These are phyloP conservation scores for Didymella lethalis DNA, from an alignment of 2,329 filamentous ascomycete species.

Conservation along the genomic window DNA sequence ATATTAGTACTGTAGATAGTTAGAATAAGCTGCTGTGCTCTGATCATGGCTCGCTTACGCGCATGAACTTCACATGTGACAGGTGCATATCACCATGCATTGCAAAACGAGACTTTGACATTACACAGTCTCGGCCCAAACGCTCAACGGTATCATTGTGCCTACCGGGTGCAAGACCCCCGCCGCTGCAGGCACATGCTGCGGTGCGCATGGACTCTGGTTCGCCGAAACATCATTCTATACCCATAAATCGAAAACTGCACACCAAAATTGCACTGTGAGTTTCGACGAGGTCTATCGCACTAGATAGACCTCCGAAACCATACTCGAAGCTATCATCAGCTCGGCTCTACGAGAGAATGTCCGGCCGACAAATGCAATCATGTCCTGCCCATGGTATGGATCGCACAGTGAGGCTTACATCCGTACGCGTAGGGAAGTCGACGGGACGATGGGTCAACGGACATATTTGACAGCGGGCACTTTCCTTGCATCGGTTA, in stretches of 20 bases:
- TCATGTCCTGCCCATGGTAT: background rate
- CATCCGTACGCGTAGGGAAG: background rate
- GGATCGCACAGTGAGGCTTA: background rate
- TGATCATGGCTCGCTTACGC: background rate
- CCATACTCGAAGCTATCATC: background rate
- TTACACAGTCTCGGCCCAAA: too few relatives aligned
- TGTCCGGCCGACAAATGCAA: too few relatives aligned
- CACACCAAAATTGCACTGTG: background rate
- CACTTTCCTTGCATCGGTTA: constrained; percentile 10
- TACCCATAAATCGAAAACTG: background rate
- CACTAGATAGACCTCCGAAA: background rate
- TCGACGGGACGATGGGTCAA: background rate
- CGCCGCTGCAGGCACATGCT: too few relatives aligned
- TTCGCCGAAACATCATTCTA: too few relatives aligned
- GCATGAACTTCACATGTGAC: background rate
- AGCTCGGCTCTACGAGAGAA: background rate
- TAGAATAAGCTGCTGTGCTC: constrained; percentile 2
- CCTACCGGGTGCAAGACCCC: too few relatives aligned
- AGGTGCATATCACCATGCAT: background rate
- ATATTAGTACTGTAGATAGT: constrained; percentile 7
- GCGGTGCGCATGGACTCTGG: too few relatives aligned
- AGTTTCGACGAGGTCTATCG: background rate
- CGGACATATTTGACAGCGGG: background rate
- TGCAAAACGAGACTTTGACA: too few relatives aligned
- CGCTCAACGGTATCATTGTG: too few relatives aligned